phyloP scores from a whole-genome alignment of 2,329 filamentous ascomycete species.

The Parascedosporium putredinis region DNA sequence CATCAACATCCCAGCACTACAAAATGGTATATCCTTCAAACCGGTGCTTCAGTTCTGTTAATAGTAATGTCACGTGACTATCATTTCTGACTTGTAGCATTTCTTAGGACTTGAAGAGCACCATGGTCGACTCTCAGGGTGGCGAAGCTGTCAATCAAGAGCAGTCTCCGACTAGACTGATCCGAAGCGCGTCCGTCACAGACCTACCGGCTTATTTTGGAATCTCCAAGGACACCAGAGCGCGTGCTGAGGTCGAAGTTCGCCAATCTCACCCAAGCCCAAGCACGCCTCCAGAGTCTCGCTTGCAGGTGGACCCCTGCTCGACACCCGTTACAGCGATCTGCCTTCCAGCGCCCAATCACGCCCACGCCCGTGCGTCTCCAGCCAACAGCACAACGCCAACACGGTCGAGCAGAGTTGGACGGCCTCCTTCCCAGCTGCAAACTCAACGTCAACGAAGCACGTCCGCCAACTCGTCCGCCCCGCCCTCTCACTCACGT shows the following conservation, averaged over 20 bases:
- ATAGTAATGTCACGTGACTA: not conserved
- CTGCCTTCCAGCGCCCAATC: not conserved
- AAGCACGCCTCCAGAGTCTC: not conserved
- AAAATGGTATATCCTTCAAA: not conserved
- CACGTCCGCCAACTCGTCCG: too few species aligned
- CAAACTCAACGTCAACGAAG: too few species aligned
- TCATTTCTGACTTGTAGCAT: too few species aligned
- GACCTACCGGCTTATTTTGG: not conserved
- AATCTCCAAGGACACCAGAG: not conserved
- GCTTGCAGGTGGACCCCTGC: too few species aligned
- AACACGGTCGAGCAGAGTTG: too few species aligned
- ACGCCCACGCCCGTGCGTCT: not conserved
- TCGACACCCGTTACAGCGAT: conserved; percentile 1
- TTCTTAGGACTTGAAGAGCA: too few species aligned
- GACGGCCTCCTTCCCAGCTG: too few species aligned
- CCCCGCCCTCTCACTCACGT: too few species aligned
- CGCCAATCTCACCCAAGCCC: not conserved
- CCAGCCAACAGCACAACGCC: too few species aligned
- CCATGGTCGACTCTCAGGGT: not conserved
- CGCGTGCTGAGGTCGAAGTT: not conserved
- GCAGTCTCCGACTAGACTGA: not conserved
- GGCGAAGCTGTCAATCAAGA: not conserved
- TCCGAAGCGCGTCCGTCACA: not conserved
- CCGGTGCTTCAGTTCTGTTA: too few species aligned
- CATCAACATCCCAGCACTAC: too few species aligned